Evolutionary conservation across 345 rosid genomes (phyloP).

Genomic region (Aethionema arabicum): DNA sequence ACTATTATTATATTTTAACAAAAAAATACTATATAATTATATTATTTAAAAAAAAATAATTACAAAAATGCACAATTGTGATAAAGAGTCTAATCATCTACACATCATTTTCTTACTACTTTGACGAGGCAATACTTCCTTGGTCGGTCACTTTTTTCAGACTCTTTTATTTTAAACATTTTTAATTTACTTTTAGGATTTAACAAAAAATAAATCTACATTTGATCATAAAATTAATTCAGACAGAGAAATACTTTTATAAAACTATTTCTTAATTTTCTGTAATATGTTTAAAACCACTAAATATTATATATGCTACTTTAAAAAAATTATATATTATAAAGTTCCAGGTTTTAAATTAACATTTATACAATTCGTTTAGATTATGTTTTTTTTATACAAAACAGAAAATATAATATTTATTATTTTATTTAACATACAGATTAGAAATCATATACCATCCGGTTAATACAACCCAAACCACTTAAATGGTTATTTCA

Average conservation of each 20-base stretch:
- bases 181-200: not conserved
- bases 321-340: too few relatives aligned
- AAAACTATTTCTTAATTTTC: too few relatives aligned
- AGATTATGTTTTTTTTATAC: not conserved
- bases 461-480: slow-evolving; percentile 3
- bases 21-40: too few relatives aligned
- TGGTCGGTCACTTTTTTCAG: slow-evolving; percentile 36
- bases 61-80: too few relatives aligned
- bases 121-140: slow-evolving; percentile 23
- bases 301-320: too few relatives aligned
- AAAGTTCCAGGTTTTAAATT: not conserved
- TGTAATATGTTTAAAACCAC: too few relatives aligned
- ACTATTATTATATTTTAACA: too few relatives aligned
- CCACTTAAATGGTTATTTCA: slow-evolving; percentile 7
- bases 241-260: too few relatives aligned
- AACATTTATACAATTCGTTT: not conserved
- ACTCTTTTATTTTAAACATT: not conserved
- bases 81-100: slow-evolving; percentile 30
- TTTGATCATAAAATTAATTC: too few relatives aligned
- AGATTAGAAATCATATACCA: slow-evolving; percentile 13
- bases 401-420: not conserved
- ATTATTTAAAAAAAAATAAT: too few relatives aligned
- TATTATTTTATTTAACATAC: not conserved
- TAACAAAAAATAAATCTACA: too few relatives aligned
- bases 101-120: slow-evolving; percentile 28